Evolutionary conservation across 306 rosid genomes (phyloP).

Genomic region (Vigna unguiculata): DNA sequence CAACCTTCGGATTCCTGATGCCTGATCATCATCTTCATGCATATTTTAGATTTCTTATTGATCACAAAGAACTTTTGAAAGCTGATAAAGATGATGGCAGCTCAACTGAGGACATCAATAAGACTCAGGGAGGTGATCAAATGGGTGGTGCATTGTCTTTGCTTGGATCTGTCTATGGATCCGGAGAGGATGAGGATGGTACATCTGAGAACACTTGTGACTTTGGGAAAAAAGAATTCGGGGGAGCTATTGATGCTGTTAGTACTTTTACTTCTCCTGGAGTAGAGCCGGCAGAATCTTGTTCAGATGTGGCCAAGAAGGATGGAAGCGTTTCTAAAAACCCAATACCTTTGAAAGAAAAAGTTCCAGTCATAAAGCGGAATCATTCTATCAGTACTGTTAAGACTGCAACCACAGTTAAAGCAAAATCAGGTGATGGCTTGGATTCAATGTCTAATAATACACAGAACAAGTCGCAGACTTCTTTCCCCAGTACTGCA

Average conservation of each 20-base stretch:
- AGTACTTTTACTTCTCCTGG: constrained; percentile 48
- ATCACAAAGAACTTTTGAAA: constrained; percentile 74
- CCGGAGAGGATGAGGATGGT: constrained; percentile 84
- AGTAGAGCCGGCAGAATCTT: constrained; percentile 51
- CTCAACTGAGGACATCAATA: constrained; percentile 55
- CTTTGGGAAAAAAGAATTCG: constrained; percentile 37
- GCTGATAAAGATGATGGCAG: constrained; percentile 53
- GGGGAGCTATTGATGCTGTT: constrained; percentile 47
- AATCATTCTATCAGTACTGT: constrained; percentile 60
- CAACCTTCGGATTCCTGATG: constrained; percentile 90
- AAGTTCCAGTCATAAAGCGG: constrained; percentile 64
- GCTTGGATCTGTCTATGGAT: constrained; percentile 87
- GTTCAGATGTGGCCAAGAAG: constrained; percentile 52
- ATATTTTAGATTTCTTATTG: constrained; percentile 80
- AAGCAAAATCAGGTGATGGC: constrained; percentile 51
- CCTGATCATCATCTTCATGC: constrained; percentile 82
- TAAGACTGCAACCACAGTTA: constrained; percentile 52
- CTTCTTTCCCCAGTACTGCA: constrained; percentile 47
- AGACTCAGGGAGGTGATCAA: constrained; percentile 54
- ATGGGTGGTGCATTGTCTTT: constrained; percentile 82
- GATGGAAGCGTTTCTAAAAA: constrained; percentile 51
- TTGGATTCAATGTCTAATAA: constrained; percentile 42
- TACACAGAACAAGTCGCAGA: constrained; percentile 47
- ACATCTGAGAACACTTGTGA: constrained; percentile 50
- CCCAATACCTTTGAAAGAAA: constrained; percentile 59